A percentile compares a stretch with the other conserved stretches of the same genome.
phyloP scores from a whole-genome alignment of 2,329 filamentous ascomycete species.

The Aspergillus ochraceus region DNA sequence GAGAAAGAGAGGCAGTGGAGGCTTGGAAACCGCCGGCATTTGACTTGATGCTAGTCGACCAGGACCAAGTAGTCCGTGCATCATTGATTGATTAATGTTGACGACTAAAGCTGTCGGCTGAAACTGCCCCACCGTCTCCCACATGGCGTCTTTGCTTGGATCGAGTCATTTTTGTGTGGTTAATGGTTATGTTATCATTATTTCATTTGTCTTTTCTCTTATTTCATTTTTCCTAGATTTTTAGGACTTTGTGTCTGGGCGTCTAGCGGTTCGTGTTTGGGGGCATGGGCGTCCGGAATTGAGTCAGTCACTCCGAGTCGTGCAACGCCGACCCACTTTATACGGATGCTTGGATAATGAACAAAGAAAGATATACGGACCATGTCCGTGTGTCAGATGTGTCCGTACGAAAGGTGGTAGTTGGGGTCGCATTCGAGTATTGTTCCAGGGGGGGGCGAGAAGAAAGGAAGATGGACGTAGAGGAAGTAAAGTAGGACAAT shows the following conservation, averaged over 20 bases:
- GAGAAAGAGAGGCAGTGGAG: background rate
- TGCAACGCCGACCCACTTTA: background rate
- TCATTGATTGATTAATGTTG: constrained; percentile 4
- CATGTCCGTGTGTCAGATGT: background rate
- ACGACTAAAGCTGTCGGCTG: constrained; percentile 2
- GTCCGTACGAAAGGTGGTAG: background rate
- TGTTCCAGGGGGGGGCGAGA: background rate
- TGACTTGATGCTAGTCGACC: constrained; percentile 5
- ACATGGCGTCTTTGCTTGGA: constrained; percentile 17
- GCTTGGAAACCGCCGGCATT: constrained; percentile 26
- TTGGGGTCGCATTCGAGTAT: background rate
- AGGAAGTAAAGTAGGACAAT: background rate
- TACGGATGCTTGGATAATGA: background rate
- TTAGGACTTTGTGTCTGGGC: too few species aligned
- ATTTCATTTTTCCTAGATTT: too few species aligned
- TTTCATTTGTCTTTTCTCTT: too few species aligned
- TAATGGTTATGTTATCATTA: background rate
- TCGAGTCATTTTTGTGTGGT: background rate
- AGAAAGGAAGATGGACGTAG: background rate
- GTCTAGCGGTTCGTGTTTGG: background rate
- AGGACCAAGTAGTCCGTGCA: constrained; percentile 5
- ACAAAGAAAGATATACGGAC: background rate
- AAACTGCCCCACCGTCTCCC: constrained; percentile 19
- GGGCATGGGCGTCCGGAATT: background rate
- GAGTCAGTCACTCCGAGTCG: background rate